These are phyloP conservation scores for Alternaria longipes DNA, from an alignment of 2,329 filamentous ascomycete species.

Conservation along the genomic window DNA sequence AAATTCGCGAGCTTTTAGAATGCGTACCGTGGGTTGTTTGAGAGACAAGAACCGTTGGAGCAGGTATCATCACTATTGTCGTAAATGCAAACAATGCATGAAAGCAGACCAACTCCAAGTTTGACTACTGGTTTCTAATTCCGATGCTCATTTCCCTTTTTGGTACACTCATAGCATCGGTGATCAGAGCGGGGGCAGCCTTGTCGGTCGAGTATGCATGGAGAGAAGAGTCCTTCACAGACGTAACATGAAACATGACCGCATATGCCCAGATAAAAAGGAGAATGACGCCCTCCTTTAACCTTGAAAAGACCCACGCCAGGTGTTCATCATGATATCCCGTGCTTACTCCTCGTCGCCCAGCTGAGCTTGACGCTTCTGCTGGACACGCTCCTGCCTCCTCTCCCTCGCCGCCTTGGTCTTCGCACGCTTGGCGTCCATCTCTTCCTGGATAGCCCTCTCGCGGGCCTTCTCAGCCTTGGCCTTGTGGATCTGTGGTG, in stretches of 20 bases:
- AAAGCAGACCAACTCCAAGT: conserved; percentile 39
- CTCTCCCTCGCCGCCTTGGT: conserved; percentile 99
- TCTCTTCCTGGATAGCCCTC: conserved; percentile 96
- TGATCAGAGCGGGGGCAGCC: conserved; percentile 43
- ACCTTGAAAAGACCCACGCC: conserved; percentile 55
- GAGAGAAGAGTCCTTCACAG: conserved; percentile 52
- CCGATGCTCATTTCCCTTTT: conserved; percentile 48
- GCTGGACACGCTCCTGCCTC: conserved; percentile 88
- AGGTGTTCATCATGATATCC: conserved; percentile 51
- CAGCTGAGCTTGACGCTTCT: conserved; percentile 88
- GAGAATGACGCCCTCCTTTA: conserved; percentile 51
- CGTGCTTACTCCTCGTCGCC: conserved; percentile 67
- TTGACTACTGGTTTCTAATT: conserved; percentile 47
- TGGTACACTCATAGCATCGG: conserved; percentile 50
- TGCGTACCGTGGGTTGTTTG: not conserved
- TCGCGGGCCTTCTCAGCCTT: conserved; percentile 99
- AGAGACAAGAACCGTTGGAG: not conserved
- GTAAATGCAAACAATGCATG: conserved; percentile 9
- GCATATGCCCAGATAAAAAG: conserved; percentile 55
- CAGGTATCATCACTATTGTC: conserved; percentile 5
- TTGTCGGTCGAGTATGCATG: conserved; percentile 49
- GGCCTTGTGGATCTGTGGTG: conserved; percentile 92
- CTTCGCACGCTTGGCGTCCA: conserved; percentile 99
- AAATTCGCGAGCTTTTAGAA: not conserved
- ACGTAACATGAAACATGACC: conserved; percentile 57